phyloP scores from a whole-genome alignment of 129 eudicot species.

The Artemisia tridentata region DNA sequence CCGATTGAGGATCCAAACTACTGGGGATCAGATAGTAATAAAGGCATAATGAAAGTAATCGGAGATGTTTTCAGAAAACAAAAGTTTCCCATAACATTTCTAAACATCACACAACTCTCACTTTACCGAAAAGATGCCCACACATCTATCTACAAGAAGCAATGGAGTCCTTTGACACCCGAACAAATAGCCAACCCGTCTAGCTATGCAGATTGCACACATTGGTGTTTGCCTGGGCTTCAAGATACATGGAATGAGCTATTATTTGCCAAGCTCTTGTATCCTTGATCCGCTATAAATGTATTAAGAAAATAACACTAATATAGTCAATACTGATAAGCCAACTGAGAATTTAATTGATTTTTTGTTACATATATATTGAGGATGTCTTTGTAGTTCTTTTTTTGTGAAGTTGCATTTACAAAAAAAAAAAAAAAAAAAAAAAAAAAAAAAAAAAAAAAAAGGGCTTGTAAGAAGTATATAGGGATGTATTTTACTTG shows the following conservation, averaged over 20 bases:
- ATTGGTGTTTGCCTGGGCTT: conserved; percentile 87
- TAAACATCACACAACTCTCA: conserved; percentile 84
- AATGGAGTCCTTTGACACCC: conserved; percentile 64
- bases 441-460: no score
- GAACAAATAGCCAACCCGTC: conserved; percentile 65
- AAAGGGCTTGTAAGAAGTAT: no score
- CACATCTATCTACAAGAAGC: conserved; percentile 78
- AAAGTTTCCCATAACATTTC: conserved; percentile 54
- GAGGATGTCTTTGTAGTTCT: neutral
- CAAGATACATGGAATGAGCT: conserved; percentile 89
- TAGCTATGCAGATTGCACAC: conserved; percentile 78
- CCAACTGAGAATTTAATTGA: neutral
- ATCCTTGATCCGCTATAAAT: conserved; percentile 41
- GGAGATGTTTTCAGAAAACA: conserved; percentile 48
- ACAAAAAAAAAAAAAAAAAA: no score
- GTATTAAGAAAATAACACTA: no score
- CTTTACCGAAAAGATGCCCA: conserved; percentile 80
- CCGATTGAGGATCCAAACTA: conserved; percentile 61
- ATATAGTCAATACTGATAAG: neutral
- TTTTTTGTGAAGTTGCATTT: neutral
- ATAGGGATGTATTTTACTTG: no score
- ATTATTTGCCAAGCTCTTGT: conserved; percentile 63
- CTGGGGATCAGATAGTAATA: conserved; percentile 73
- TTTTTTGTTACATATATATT: conserved; percentile 4
- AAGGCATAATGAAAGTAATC: conserved; percentile 59